Base-by-base conservation (phyloP, 441 rosid species). In the Viola pubescens region DNA sequence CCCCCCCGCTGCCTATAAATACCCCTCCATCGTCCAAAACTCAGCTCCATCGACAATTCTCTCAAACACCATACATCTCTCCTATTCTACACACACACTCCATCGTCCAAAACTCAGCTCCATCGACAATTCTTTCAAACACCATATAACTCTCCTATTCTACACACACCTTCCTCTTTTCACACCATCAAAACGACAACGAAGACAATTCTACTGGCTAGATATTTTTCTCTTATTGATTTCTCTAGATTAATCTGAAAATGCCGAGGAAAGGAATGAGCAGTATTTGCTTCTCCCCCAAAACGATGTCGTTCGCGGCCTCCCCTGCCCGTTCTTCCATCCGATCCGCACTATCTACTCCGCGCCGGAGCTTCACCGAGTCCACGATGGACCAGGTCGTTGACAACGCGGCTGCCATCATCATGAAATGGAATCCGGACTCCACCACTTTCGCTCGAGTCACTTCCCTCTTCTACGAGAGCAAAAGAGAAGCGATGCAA, bases 261-360 rank as follows among this genome's bases (percentile, higher is more conserved):
- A 57, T 77, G 84, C 75, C 81, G 3, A 70, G 69, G 12, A 74
- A 80, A 76, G 70, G 79, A 7, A 82, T 86, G 87, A 82, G 74
- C 56, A 82, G 79, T 64, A 56, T 83, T 42, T 86, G 87, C 75
- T 83, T 81, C 50, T 63, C 70, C 40, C 64, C 86, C 0, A 76
- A 49, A 45, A 3, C 12, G 49, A 7, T 12, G n/a, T 46, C 49
- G 49, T 46, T 46, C n/a, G 4, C 11, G 49, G 4, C 4, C 11
- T 46, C 49, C 12, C 49, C 49, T 4, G 34, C 34, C 34, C 9
- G 49, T 46, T 46, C 49, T 4, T 46, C 49, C 34, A 26, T 26
- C 34, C 34, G 34, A 26, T 26, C 34, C 34, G 34, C 34, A 26
- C 34, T 26, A 1, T 26, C 34, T 1, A 26, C 34, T 26, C 49